These are phyloP conservation scores for Mycena rosella DNA, from an alignment of 768 basidiomycete genomes.

Conservation along the genomic window DNA sequence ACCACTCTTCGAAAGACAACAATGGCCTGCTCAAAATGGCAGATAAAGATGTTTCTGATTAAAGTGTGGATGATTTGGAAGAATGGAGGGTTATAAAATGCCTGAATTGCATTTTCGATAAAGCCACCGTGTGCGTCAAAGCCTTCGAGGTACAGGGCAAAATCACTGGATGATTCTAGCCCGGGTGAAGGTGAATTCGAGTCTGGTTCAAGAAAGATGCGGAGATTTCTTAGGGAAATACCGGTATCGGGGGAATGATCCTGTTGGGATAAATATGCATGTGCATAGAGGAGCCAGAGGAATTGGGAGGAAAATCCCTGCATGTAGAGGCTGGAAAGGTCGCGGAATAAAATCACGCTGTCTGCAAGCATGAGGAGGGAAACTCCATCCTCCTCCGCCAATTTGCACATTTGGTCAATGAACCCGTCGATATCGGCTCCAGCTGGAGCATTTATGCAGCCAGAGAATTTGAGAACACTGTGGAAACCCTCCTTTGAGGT, in stretches of 20 bases:
- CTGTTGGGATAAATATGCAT: neutral
- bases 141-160: neutral
- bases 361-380: slow-evolving; percentile 3
- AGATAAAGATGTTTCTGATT: neutral
- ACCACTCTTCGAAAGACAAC: neutral
- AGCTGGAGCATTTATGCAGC: neutral
- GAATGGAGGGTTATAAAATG: neutral
- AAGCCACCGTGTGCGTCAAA: neutral
- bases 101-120: neutral
- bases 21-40: slow-evolving; percentile 7
- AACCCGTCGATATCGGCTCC: slow-evolving; percentile 3
- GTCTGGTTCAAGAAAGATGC: slow-evolving; percentile 8
- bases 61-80: neutral
- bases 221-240: neutral
- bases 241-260: neutral
- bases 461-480: neutral
- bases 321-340: neutral
- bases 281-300: slow-evolving; percentile 7
- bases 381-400: neutral
- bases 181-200: neutral
- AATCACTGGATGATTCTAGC: neutral
- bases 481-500: slow-evolving; percentile 2
- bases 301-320: neutral
- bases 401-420: slow-evolving; percentile 1
- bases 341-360: neutral